These are phyloP conservation scores for Aschersonia sp. DNA, from an alignment of 2,329 filamentous ascomycete species.

Conservation along the genomic window DNA sequence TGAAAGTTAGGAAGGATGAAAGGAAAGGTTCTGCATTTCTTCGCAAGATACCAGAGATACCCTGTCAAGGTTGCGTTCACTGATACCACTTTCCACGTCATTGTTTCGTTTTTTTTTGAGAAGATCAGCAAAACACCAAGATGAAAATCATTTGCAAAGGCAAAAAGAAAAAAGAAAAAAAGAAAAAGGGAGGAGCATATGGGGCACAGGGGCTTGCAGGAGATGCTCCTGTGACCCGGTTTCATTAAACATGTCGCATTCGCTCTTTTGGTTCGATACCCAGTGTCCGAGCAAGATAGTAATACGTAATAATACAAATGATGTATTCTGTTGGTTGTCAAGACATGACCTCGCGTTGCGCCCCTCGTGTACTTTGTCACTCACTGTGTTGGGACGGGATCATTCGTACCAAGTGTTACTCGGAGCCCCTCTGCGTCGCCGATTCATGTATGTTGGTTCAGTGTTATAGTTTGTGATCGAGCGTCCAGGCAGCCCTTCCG, in stretches of 20 bases:
- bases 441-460: too few species aligned
- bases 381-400: too few species aligned
- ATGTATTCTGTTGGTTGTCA: constrained; percentile 5
- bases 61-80: constrained; percentile 35
- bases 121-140: neutral
- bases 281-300: constrained; percentile 21
- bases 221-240: too few species aligned
- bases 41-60: constrained; percentile 36
- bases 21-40: constrained; percentile 38
- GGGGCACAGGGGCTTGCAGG: too few species aligned
- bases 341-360: neutral
- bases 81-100: constrained; percentile 25
- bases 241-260: constrained; percentile 9
- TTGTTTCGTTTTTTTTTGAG: constrained; percentile 7
- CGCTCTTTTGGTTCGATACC: constrained; percentile 25
- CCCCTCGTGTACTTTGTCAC: too few species aligned
- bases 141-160: neutral
- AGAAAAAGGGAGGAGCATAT: constrained; percentile 8
- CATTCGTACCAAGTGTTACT: too few species aligned
- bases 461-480: too few species aligned
- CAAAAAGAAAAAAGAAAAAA: constrained; percentile 4
- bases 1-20: constrained; percentile 33
- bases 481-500: too few species aligned
- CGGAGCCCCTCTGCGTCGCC: too few species aligned
- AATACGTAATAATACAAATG: constrained; percentile 30